Base-by-base conservation (phyloP, 192 early-diverging fungal genomes). In the Coemansia sp. region DNA sequence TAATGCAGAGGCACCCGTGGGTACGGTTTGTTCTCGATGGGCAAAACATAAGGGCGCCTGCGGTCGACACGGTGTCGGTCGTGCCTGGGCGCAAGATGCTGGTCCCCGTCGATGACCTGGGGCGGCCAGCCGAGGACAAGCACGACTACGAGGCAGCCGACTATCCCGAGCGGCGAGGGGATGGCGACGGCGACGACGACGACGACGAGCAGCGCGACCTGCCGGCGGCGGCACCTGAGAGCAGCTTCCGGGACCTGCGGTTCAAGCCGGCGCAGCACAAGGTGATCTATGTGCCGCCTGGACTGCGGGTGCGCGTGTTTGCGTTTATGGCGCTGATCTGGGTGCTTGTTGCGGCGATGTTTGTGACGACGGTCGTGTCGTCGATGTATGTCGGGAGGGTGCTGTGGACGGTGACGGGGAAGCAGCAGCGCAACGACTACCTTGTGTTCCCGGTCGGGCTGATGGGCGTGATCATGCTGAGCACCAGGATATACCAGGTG, bases 251-350 rank as follows among this genome's bases (percentile, higher is more conserved):
- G 19, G 85, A 82, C 53, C 64, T 82, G 28, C 64, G 74, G 14
- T 82, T 75, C 65, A 65, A 67, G 39, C 64, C 64, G 32, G 64
- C 61, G 14, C 71, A 89, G 46, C 93, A 94, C 61, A 88, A 82
- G 0, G 76, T 93, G 25, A 88, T 99, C 2, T 94, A 94, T 76
- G 83, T 88, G 20, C 95, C 97, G 35, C 84, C 87, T 5, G 24
- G 20, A 1, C 57, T 81, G 30, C 50, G 53, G 7, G 10, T 45
- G 55, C 64, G 63, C 1, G 48, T 80, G 32, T 32, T 48, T 11
- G 49, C 48, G 28, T 70, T 77, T 10, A 11, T 81, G 28, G 56
- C 42, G 18, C 35, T 71, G 11, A 71, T 67, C 3, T 79, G 82
- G 78, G 20, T 56, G 30, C 57, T 64, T 1, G 49, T 76, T 55